Evolutionary conservation across 331 rosid genomes (phyloP).

Genomic region (Quercus tomentella): DNA sequence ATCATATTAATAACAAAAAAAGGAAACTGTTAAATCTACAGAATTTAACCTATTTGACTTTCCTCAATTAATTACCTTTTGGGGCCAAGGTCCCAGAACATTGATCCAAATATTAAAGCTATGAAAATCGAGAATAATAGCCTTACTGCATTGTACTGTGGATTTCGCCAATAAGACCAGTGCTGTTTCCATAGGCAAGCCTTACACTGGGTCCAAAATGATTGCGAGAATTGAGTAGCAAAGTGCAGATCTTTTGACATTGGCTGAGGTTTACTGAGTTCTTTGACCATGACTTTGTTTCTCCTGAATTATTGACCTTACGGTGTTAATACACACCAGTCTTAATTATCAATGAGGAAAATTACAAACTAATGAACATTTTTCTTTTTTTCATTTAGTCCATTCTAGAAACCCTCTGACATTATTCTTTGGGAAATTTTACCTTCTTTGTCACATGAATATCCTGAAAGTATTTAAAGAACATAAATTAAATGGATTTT

Average conservation of each 20-base stretch:
- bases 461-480: no score
- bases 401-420: no score
- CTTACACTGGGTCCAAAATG: constrained; percentile 51
- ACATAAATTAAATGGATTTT: no score
- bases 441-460: no score
- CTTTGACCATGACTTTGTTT: constrained; percentile 62
- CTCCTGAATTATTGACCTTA: constrained; percentile 35
- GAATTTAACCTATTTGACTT: no score
- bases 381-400: no score
- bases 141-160: constrained; percentile 62
- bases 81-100: constrained; percentile 65
- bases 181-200: constrained; percentile 78
- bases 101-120: constrained; percentile 56
- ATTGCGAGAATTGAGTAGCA: constrained; percentile 48
- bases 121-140: constrained; percentile 50
- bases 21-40: background rate
- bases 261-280: constrained; percentile 45
- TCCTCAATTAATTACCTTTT: constrained; percentile 38
- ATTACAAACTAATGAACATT: no score
- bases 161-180: constrained; percentile 69
- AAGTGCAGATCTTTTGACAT: constrained; percentile 56
- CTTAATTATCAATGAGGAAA: constrained; percentile 2
- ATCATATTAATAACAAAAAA: no score
- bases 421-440: no score
- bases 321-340: background rate